A percentile compares a stretch with the other conserved stretches of the same genome.
phyloP scores from a whole-genome alignment of 805 yeast genomes.

The Yamadazyma sp. region DNA sequence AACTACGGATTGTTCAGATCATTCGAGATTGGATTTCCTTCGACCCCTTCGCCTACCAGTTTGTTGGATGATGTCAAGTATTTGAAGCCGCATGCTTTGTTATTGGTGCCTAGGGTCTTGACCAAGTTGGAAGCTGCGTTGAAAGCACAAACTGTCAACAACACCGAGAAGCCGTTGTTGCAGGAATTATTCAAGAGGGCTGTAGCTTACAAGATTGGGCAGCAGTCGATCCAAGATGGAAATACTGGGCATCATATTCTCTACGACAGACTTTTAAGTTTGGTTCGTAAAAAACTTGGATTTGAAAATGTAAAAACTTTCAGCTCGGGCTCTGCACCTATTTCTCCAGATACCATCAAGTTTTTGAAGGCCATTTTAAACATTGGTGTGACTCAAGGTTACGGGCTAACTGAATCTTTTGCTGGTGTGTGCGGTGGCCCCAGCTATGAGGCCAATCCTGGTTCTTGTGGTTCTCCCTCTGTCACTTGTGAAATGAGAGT shows the following conservation, averaged over 20 bases:
- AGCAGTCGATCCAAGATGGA: slow-evolving; percentile 41
- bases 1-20: slow-evolving; percentile 48
- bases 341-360: slow-evolving; percentile 57
- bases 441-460: slow-evolving; percentile 42
- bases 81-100: slow-evolving; percentile 28
- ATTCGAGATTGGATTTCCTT: slow-evolving; percentile 53
- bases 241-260: slow-evolving; percentile 33
- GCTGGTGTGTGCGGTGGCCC: slow-evolving; percentile 50
- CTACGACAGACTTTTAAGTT: slow-evolving; percentile 28
- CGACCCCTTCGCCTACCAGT: slow-evolving; percentile 27
- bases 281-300: slow-evolving; percentile 40
- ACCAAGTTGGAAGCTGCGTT: slow-evolving; percentile 32
- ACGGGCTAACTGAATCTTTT: slow-evolving; percentile 68
- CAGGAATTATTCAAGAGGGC: slow-evolving; percentile 23
- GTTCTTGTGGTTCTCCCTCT: slow-evolving; percentile 45
- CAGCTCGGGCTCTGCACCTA: slow-evolving; percentile 66
- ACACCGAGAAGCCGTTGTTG: slow-evolving; percentile 25
- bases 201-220: slow-evolving; percentile 20
- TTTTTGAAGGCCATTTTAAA: slow-evolving; percentile 62
- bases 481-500: slow-evolving; percentile 54
- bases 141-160: slow-evolving; percentile 25
- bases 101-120: slow-evolving; percentile 41
- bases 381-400: slow-evolving; percentile 62
- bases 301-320: slow-evolving; percentile 27
- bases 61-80: slow-evolving; percentile 29